Evolutionary conservation across 768 basidiomycete genomes (phyloP), one percentile per base, ranked within the genome.

Genomic region (Mycena albidolilacea): DNA sequence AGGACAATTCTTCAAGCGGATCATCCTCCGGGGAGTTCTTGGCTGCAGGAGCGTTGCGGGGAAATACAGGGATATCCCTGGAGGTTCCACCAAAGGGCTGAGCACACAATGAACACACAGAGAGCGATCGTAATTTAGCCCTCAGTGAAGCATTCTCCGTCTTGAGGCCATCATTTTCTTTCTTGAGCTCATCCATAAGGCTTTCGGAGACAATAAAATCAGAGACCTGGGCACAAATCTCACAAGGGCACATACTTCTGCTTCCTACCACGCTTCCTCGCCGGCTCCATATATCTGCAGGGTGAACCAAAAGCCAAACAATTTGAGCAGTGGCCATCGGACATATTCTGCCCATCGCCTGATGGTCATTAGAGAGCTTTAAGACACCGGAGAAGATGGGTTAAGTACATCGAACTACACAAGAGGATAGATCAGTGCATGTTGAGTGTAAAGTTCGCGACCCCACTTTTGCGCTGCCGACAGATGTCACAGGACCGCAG

Each of bases 91-190:
- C 2, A 35, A 62, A 48, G 3, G 54, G 65, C 7, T 44, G 39
- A 9, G 65, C 38, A 35, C 65, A 66, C n/a, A 67, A 41, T 4
- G 66, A 67, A 38, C 66, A 67, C 3, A 67, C 23, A 37, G 55
- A 67, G 41, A 58, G 43, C 11, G 41, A 17, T 8, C 66, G 55
- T 57, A 67, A 41, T 67, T 59, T 39, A 7, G 66, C 57, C 19
- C 58, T 58, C 30, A 67, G 12, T 5, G 43, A 35, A 12, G 43
- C 57, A 46, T 58, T 57, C 44, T 67, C 57, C 43, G n/a, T 46
- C 39, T 48, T 46, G 12, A 67, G 43, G 19, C 41, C 17, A 10
- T 55, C 55, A 46, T 58, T 57, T 57, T 67, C 57, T 21, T 48
- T 46, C 39, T 48, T 37, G 12, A 67, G 43, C 14, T 67, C 43